These are phyloP conservation scores for Wickerhamiella slavikovae DNA, from an alignment of 805 yeast genomes.

Conservation along the genomic window DNA sequence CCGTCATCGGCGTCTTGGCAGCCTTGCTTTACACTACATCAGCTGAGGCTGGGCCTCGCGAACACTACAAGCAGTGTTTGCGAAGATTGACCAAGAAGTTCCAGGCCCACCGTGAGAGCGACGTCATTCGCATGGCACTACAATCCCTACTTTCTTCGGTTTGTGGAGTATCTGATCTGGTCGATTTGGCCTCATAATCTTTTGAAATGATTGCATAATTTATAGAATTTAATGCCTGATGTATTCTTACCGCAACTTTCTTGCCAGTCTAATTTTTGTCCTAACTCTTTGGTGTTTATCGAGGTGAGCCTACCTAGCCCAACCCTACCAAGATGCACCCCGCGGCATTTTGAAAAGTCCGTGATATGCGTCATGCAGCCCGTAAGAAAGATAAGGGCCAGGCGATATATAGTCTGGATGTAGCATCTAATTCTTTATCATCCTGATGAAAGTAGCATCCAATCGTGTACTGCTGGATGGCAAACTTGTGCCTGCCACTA, in stretches of 20 bases:
- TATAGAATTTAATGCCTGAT: too few relatives aligned
- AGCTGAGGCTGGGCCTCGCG: constrained; percentile 31
- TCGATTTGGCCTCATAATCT: too few relatives aligned
- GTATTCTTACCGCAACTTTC: too few relatives aligned
- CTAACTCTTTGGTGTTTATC: too few relatives aligned
- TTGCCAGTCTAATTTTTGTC: too few relatives aligned
- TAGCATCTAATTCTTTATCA: too few relatives aligned
- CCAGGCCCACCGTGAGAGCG: constrained; percentile 52
- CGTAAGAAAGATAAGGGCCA: too few relatives aligned
- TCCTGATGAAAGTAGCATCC: constrained; percentile 5
- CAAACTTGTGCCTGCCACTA: constrained; percentile 13
- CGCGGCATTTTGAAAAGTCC: too few relatives aligned
- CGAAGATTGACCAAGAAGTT: constrained; percentile 60
- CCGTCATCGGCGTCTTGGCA: constrained; percentile 76
- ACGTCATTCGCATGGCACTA: constrained; percentile 58
- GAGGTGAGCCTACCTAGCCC: too few relatives aligned
- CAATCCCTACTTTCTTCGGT: constrained; percentile 50
- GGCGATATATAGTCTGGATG: too few relatives aligned
- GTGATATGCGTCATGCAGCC: too few relatives aligned
- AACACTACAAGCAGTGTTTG: constrained; percentile 42
- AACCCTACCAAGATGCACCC: too few relatives aligned
- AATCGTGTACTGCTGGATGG: constrained; percentile 10
- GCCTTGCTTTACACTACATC: constrained; percentile 58
- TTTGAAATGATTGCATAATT: constrained; percentile 1
- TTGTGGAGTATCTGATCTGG: constrained; percentile 39